phyloP scores from a whole-genome alignment of 352 stramenopile genomes.

The Phytophthora podocarpi region DNA sequence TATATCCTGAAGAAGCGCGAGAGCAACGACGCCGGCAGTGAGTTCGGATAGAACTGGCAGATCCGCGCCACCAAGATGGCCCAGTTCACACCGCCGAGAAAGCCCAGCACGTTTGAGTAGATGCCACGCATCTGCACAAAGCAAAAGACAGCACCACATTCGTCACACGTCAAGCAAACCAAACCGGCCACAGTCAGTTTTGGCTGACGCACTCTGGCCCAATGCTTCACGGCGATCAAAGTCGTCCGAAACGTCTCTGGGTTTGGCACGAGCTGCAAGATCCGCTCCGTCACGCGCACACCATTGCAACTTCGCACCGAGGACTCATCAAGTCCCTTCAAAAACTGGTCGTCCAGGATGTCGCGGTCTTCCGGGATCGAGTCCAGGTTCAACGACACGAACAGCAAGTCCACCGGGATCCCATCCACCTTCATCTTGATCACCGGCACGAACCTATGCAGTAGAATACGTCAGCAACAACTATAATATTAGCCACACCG shows the following conservation, averaged over 20 bases:
- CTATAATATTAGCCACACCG: no score
- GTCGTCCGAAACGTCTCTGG: conserved; percentile 88
- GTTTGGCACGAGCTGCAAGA: conserved; percentile 92
- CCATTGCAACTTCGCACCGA: conserved; percentile 95
- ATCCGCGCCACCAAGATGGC: conserved; percentile 97
- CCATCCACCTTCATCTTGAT: conserved; percentile 94
- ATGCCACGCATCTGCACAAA: conserved; percentile 90
- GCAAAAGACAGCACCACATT: conserved; percentile 6
- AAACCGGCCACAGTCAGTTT: neutral
- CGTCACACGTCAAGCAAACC: conserved; percentile 11
- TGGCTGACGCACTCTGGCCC: conserved; percentile 63
- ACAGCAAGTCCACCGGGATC: conserved; percentile 94
- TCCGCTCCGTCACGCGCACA: conserved; percentile 94
- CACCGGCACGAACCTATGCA: conserved; percentile 86
- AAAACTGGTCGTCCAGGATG: conserved; percentile 77
- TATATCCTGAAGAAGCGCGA: conserved; percentile 96
- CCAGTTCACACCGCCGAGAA: conserved; percentile 98
- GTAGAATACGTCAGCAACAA: neutral
- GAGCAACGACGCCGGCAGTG: conserved; percentile 87
- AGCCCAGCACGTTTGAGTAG: conserved; percentile 99
- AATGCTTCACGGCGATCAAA: conserved; percentile 92
- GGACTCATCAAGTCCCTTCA: conserved; percentile 92
- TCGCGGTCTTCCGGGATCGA: conserved; percentile 71
- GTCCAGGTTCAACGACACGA: conserved; percentile 80
- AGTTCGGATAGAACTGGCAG: conserved; percentile 92